Percentiles rank a stretch among this genome's conserved stretches.
phyloP scores from a whole-genome alignment of 1,284 basidiomycete genomes.

The Blastosporella zonata region DNA sequence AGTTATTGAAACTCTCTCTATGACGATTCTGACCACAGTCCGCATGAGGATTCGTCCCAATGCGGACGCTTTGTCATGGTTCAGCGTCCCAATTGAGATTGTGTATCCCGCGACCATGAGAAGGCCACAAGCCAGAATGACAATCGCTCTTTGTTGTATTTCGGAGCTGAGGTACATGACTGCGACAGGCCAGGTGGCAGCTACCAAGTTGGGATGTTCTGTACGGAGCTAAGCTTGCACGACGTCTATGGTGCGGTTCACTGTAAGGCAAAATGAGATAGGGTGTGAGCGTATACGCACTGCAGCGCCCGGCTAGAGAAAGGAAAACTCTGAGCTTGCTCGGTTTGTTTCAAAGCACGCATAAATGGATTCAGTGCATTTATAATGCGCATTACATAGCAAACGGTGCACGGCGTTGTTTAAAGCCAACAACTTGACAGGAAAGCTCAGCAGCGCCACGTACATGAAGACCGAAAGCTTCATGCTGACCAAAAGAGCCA shows the following conservation, averaged over 20 bases:
- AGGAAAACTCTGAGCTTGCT: neutral
- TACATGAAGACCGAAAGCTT: conserved; percentile 35
- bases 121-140: conserved; percentile 27
- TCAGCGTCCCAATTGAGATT: conserved; percentile 31
- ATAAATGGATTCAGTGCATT: conserved; percentile 37
- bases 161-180: conserved; percentile 29
- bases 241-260: conserved; percentile 29
- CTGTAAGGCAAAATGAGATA: neutral
- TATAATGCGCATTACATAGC: conserved; percentile 31
- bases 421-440: conserved; percentile 7
- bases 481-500: too few relatives aligned
- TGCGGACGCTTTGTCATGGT: too few relatives aligned
- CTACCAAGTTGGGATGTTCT: conserved; percentile 36
- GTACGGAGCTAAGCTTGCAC: conserved; percentile 38
- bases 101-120: conserved; percentile 35
- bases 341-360: conserved; percentile 29
- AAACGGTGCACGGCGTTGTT: conserved; percentile 26
- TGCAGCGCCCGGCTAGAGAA: conserved; percentile 28
- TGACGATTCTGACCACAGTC: conserved; percentile 24
- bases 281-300: conserved; percentile 17
- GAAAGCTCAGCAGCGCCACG: conserved; percentile 7
- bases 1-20: neutral
- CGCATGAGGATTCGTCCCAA: too few relatives aligned
- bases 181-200: conserved; percentile 31
- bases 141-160: conserved; percentile 26